A percentile compares a stretch with the other conserved stretches of the same genome.
Evolutionary conservation across 768 basidiomycete genomes (phyloP).

Genomic region (Neoboletus brunneissimus): DNA sequence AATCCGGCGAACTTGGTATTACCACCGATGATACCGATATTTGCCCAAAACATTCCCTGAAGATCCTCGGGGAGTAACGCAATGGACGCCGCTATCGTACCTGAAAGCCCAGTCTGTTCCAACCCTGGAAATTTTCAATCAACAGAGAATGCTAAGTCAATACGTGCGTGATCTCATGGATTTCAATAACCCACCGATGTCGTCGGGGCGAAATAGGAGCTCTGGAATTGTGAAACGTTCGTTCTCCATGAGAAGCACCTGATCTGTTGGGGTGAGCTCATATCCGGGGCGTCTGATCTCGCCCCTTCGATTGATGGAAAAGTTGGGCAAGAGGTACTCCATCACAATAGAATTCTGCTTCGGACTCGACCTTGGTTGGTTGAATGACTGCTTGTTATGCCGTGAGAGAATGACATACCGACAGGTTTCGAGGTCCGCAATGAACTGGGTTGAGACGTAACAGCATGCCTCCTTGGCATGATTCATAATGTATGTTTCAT

Average conservation of each 20-base stretch:
- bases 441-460: conserved; percentile 75
- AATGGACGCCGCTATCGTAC: conserved; percentile 75
- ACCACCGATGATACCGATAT: conserved; percentile 89
- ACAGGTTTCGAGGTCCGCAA: conserved; percentile 69
- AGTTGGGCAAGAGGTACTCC: conserved; percentile 90
- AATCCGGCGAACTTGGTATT: conserved; percentile 75
- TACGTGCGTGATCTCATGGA: conserved; percentile 7
- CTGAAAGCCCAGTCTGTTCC: conserved; percentile 76
- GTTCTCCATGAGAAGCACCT: conserved; percentile 83
- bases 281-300: conserved; percentile 54
- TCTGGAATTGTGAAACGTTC: conserved; percentile 95
- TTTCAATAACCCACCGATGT: conserved; percentile 63
- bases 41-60: conserved; percentile 93
- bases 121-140: conserved; percentile 48
- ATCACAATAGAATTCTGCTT: conserved; percentile 69
- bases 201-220: conserved; percentile 83
- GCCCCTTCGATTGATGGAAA: conserved; percentile 64
- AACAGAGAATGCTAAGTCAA: conserved; percentile 5
- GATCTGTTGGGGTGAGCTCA: conserved; percentile 52
- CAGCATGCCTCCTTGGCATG: conserved; percentile 89
- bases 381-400: conserved; percentile 17
- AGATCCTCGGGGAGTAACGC: conserved; percentile 72
- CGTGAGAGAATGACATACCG: conserved; percentile 52
- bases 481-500: conserved; percentile 92
- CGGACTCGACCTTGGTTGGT: conserved; percentile 45